Evolutionary conservation across 805 yeast genomes (phyloP), one percentile per base, ranked within the genome.

Genomic region (Saccharomycopsis lassenensis): DNA sequence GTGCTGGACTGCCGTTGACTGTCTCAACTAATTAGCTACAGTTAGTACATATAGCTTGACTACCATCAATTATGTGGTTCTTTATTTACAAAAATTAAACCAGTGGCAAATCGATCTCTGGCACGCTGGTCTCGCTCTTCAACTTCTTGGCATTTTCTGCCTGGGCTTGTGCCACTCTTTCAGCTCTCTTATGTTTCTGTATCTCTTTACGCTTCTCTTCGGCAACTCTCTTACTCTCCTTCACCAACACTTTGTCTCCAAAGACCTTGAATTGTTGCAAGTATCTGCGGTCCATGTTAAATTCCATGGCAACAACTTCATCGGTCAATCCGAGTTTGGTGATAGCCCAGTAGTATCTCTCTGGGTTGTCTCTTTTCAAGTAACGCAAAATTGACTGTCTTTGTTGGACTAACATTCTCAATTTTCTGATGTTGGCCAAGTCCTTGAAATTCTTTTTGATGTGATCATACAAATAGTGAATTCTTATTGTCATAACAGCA

Each of bases 321-420:
- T 89, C 97, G 27, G 81, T 74, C 45, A 89, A 66, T 1, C 97
- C 98, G 37, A 89, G 65, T 58, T 85, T 86, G 50, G 80, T 81
- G 43, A 89, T 75, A 30, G 94, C 67, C 77, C 85, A 77, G 58
- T 70, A 84, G 62, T 91, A 89, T 50, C 77, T 70, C 55, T 83
- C 71, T 11, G 96, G 85, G 45, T 84, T 62, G 52, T 73, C 80
- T 52, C 70, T 72, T 57, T 86, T 86, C 59, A 91, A 67, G 55
- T 89, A 91, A 58, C 76, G 74, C 49, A 89, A 66, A 27, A 81
- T 70, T 48, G 72, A 71, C 59, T 87, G 96, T 62, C 98, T 77
- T 49, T 79, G 76, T 58, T 89, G 97, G 17, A 87, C 94, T 53
- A 82, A 55, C 66, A 79, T 78, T 57, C 94, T 76, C 32, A 86